Conservation (phyloP, 2,329 filamentous ascomycete genomes). For the Dactylellina haptotyla region DNA sequence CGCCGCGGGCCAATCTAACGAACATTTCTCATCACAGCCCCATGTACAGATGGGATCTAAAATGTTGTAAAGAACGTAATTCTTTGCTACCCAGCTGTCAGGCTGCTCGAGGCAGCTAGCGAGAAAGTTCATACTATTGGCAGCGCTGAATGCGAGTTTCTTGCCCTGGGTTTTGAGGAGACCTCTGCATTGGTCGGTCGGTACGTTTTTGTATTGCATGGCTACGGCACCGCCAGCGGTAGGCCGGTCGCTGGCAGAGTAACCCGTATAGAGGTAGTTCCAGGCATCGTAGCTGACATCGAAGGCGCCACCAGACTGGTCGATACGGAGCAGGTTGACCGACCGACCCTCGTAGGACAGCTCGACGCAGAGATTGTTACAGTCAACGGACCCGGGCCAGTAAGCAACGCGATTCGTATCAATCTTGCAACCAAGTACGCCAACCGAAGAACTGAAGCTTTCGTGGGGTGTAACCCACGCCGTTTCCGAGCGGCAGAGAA, state of each 20-base stretch:
- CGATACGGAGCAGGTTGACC: constrained; percentile 2
- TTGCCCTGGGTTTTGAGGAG: constrained; percentile 1
- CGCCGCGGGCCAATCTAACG: constrained; percentile 1
- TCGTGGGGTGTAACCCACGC: constrained; percentile 7
- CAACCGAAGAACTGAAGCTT: constrained; percentile 7
- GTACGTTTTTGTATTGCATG: constrained; percentile 1
- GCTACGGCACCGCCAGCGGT: neutral
- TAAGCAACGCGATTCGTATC: constrained; percentile 9
- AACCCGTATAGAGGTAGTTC: constrained; percentile 9
- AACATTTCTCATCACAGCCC: neutral
- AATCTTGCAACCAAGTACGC: constrained; percentile 5
- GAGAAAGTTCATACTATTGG: constrained; percentile 7
- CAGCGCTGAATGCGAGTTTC: constrained; percentile 14
- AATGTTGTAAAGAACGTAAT: constrained; percentile 6
- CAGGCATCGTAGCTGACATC: constrained; percentile 7
- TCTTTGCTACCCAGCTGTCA: constrained; percentile 11
- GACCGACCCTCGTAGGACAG: neutral
- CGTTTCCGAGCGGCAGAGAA: neutral
- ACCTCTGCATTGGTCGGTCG: neutral
- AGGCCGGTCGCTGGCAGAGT: neutral
- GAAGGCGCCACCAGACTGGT: constrained; percentile 8
- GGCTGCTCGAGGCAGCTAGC: constrained; percentile 1
- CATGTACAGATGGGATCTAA: neutral
- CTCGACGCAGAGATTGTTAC: constrained; percentile 5
- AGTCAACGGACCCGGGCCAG: constrained; percentile 6